Base-by-base conservation (phyloP, 352 stramenopile species). In the Albugo candida region DNA sequence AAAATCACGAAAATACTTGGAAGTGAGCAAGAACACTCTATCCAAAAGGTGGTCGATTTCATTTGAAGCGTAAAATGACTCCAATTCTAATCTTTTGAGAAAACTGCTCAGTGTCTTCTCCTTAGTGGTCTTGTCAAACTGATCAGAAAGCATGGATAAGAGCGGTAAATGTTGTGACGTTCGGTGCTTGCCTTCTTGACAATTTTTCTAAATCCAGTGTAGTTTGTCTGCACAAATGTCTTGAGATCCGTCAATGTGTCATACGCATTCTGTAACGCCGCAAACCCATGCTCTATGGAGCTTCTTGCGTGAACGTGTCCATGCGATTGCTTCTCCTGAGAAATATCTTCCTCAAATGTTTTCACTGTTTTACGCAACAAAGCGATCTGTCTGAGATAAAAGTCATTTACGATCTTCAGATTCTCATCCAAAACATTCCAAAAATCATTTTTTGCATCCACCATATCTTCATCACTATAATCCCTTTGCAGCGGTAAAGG, bases 71-170 rank as follows among this genome's bases (percentile, higher is more conserved):
- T 88, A 89, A 46, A 94, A 94, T 1, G 59, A 60, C 50, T 91
- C 64, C 35, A 72, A 71, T 18, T 76, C 59, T 24, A 94, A 56
- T 2, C 70, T 75, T 52, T 81, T 65, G 74, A 94, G 83, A 53
- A 94, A 94, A 19, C 47, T 56, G 12, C 80, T 58, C 39, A 84
- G 66, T 47, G 59, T 78, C 31, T 67, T 55, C 20, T 59, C 64
- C 48, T 86, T 84, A 16, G 75, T 73, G 6, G 77, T 83, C 64
- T 95, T 95, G 68, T 95, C 83, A 70, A 88, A 94, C 81, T 94
- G 50, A 31, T 24, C 38, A 43, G 3, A 44, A 31, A 27, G 39
- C 5, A 39, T 4, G 11, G 48, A 17, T 21, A 41, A 52, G 3
- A 5, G 0, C 10, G 16, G 24, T 31, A 11, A 53, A 13, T 1